These are phyloP conservation scores for Aspergillus neoniger DNA, from an alignment of 2,329 filamentous ascomycete species.

Conservation along the genomic window DNA sequence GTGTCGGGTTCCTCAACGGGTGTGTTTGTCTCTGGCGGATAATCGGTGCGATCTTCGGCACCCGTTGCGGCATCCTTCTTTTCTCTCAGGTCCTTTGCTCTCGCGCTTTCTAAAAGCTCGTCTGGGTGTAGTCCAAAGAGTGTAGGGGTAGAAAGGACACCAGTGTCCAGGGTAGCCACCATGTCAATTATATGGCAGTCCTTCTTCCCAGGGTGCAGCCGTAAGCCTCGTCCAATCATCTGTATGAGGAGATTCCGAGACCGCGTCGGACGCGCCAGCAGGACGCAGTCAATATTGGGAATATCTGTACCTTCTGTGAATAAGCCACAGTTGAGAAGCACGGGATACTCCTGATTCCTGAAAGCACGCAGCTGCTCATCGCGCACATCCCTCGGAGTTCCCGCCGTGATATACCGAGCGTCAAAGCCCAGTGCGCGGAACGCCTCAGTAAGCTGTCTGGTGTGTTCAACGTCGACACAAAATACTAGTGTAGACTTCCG, in stretches of 20 bases:
- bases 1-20: constrained; percentile 22
- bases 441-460: constrained; percentile 69
- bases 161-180: constrained; percentile 80
- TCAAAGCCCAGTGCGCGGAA: constrained; percentile 80
- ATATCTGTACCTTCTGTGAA: constrained; percentile 98
- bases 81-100: constrained; percentile 61
- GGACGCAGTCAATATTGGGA: constrained; percentile 90
- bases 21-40: background rate
- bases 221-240: constrained; percentile 96
- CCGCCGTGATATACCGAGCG: constrained; percentile 81
- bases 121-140: constrained; percentile 88
- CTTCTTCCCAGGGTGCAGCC: constrained; percentile 74
- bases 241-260: constrained; percentile 93
- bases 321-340: constrained; percentile 91
- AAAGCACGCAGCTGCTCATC: constrained; percentile 74
- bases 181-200: constrained; percentile 97
- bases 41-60: background rate
- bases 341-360: constrained; percentile 72
- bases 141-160: constrained; percentile 87
- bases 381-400: constrained; percentile 70
- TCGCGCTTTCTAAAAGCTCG: constrained; percentile 70
- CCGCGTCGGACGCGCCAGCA: constrained; percentile 83
- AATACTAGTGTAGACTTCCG: constrained; percentile 89
- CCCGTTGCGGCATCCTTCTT: constrained; percentile 43
- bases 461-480: constrained; percentile 86